Percentiles rank a stretch among this genome's conserved stretches.
Conservation (phyloP, 2,329 filamentous ascomycete species). For the Endoconidiophora laricicola region DNA sequence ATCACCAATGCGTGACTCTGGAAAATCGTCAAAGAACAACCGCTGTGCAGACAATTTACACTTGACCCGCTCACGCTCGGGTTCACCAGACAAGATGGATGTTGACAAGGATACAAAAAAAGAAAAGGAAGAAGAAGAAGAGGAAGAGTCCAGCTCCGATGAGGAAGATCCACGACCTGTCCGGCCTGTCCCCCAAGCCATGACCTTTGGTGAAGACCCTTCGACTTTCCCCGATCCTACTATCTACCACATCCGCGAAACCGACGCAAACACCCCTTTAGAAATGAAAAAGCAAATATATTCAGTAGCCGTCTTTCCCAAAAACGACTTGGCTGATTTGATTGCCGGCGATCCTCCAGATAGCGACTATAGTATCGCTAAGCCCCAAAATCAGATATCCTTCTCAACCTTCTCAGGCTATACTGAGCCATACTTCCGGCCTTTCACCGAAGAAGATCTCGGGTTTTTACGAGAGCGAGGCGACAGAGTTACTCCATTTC, state of each 20-base stretch:
- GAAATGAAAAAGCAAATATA: constrained; percentile 67
- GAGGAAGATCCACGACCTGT: constrained; percentile 45
- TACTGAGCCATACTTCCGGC: constrained; percentile 78
- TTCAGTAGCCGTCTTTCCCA: constrained; percentile 70
- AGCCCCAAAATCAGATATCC: constrained; percentile 85
- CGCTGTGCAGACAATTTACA: constrained; percentile 42
- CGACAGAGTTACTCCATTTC: constrained; percentile 66
- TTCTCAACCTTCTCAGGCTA: constrained; percentile 87
- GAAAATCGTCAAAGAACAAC: constrained; percentile 25
- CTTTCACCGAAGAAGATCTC: constrained; percentile 82
- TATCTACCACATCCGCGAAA: constrained; percentile 74
- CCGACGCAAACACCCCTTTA: constrained; percentile 30
- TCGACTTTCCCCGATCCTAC: constrained; percentile 84
- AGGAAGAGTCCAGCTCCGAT: constrained; percentile 35
- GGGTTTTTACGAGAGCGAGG: constrained; percentile 83
- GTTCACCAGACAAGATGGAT: constrained; percentile 39
- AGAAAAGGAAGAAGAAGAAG: constrained; percentile 24
- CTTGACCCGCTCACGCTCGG: constrained; percentile 34
- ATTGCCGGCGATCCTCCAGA: constrained; percentile 83
- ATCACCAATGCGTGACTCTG: constrained; percentile 33
- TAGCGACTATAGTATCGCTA: constrained; percentile 87
- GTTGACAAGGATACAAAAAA: constrained; percentile 36
- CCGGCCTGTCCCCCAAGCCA: constrained; percentile 54
- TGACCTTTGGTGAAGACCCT: constrained; percentile 85
- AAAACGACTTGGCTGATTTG: constrained; percentile 61